These are phyloP conservation scores for Cladosporium sp. DNA, from an alignment of 2,329 filamentous ascomycete species.

Conservation along the genomic window DNA sequence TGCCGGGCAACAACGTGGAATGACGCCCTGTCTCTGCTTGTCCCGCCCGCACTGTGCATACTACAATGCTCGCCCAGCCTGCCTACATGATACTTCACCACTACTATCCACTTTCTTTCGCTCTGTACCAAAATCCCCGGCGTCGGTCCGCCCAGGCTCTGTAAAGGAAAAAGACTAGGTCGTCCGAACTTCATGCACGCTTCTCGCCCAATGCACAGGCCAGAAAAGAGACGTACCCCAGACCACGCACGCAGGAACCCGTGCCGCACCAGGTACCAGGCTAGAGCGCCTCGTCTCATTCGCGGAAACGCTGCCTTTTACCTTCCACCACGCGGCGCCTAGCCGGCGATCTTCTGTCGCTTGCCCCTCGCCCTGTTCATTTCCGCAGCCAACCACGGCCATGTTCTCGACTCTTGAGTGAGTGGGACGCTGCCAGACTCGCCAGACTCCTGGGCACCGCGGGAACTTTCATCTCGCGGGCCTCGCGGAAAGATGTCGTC, in stretches of 20 bases:
- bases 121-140: neutral
- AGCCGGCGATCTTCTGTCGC: conserved; percentile 7
- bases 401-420: neutral
- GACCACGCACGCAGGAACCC: conserved; percentile 12
- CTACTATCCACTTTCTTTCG: neutral
- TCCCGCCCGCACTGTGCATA: neutral
- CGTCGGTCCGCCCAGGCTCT: conserved; percentile 7
- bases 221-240: conserved; percentile 5
- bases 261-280: conserved; percentile 8
- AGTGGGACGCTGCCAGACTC: no score
- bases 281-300: conserved; percentile 12
- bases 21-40: conserved; percentile 4
- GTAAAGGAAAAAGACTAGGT: neutral
- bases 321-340: conserved; percentile 11
- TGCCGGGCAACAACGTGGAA: conserved; percentile 13
- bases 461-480: neutral
- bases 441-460: conserved; percentile 1
- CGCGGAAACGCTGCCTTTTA: neutral
- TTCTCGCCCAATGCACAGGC: conserved; percentile 11
- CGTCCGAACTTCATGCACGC: neutral
- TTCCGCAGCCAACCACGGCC: conserved; percentile 7
- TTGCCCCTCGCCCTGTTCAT: conserved; percentile 2
- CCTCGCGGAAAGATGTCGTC: neutral
- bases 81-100: no score
- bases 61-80: no score